Evolutionary conservation across 1,139 yeast genomes (phyloP).

Genomic region (Saccharomycopsis hybrid): DNA sequence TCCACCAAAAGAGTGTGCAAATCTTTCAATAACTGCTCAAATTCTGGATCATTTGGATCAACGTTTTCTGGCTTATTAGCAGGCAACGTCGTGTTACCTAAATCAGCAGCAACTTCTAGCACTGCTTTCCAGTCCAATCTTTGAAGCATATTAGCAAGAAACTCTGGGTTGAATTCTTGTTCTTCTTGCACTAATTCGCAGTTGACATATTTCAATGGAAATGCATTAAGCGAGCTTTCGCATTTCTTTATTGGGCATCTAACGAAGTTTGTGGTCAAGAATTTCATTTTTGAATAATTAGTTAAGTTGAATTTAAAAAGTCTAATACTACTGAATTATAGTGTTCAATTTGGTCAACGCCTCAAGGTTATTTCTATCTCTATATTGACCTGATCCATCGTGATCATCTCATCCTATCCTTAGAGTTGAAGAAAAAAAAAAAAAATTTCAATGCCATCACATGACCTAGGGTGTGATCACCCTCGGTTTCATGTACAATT

Average conservation of each 20-base stretch:
- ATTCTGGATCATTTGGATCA: slow-evolving; percentile 42
- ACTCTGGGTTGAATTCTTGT: slow-evolving; percentile 78
- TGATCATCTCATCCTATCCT: too few relatives aligned
- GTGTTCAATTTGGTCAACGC: too few relatives aligned
- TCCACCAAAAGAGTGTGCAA: slow-evolving; percentile 75
- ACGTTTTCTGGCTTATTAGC: slow-evolving; percentile 45
- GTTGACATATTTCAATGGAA: slow-evolving; percentile 71
- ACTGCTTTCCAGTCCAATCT: slow-evolving; percentile 88
- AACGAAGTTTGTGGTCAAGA: slow-evolving; percentile 89
- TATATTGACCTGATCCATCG: not conserved
- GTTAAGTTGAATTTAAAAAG: not conserved
- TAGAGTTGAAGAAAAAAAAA: too few relatives aligned
- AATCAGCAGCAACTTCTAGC: slow-evolving; percentile 65
- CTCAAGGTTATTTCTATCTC: not conserved
- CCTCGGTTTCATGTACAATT: too few relatives aligned
- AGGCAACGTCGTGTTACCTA: slow-evolving; percentile 58
- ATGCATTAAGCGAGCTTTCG: slow-evolving; percentile 64
- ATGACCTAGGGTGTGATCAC: too few relatives aligned
- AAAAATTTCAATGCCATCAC: too few relatives aligned
- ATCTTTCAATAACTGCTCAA: slow-evolving; percentile 58
- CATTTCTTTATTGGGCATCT: slow-evolving; percentile 88
- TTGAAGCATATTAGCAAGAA: slow-evolving; percentile 68
- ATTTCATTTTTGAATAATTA: slow-evolving; percentile 54
- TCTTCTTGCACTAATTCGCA: slow-evolving; percentile 72
- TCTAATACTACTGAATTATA: not conserved